Base-by-base conservation (phyloP, 805 yeast genomes). In the Cyberlindnera samutprakarnensis region DNA sequence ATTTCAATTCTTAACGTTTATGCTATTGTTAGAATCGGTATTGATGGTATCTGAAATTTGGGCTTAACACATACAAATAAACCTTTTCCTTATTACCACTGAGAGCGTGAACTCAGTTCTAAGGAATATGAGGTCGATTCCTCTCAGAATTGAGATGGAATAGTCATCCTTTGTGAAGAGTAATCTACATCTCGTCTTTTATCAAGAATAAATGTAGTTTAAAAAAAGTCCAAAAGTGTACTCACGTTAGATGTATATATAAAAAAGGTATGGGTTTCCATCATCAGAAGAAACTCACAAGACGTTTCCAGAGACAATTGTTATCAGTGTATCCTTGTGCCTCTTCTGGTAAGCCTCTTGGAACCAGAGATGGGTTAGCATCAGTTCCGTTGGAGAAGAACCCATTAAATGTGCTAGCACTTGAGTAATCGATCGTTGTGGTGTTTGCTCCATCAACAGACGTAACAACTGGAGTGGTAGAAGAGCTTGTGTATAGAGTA, bases 1-100 rank as follows among this genome's bases (percentile, higher is more conserved):
- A 72, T 88, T 23, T 58, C 80, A 0, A 66, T 71, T n/a, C 62
- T 85, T 49, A 88, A 87, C 51, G 64, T 80, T 14, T 87, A 82
- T 41, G 62, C 71, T 37, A 58, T 74, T 36, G 72, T 70, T 2
- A 59, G 66, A 33, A 43, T 65, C 10, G 68, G 66, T 5, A 14
- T 44, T 6, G 25, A 33, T 16, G 31, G 38, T 13, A 31, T 11
- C 23, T 27, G 3, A 32, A 12, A 21, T 15, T 7, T 6, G 14
- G 23, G 18, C 27, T 21, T 25, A 5, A n/a, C n/a, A 27, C 16
- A 17, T 11, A 12, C n/a, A n/a, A n/a, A n/a, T n/a, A n/a, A n/a
- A n/a, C n/a, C n/a, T n/a, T n/a, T n/a, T n/a, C n/a, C n/a, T n/a
- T n/a, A n/a, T n/a, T n/a, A n/a, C n/a, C n/a, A n/a, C n/a, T n/a